These are phyloP conservation scores for Fusarium illudens DNA, from an alignment of 2,329 filamentous ascomycete species.

Conservation along the genomic window DNA sequence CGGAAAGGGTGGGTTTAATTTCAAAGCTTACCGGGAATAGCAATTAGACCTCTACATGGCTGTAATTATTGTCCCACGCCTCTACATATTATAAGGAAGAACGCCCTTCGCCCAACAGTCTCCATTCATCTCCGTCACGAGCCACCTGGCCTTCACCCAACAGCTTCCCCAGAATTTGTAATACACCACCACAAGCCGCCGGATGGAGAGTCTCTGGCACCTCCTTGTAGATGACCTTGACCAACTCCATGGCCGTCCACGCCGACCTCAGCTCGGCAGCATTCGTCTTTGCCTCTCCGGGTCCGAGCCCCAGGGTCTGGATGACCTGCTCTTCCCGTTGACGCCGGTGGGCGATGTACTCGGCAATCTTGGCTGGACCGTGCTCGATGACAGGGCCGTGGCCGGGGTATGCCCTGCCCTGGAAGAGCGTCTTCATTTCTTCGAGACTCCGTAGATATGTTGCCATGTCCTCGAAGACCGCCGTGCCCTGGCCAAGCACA, in stretches of 20 bases:
- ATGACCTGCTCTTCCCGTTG: conserved; percentile 83
- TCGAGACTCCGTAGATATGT: conserved; percentile 74
- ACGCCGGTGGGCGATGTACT: conserved; percentile 85
- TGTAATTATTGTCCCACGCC: neutral
- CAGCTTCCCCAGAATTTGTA: conserved; percentile 84
- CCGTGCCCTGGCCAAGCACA: conserved; percentile 85
- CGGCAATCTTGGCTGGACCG: conserved; percentile 73
- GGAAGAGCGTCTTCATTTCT: conserved; percentile 72
- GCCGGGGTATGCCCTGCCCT: conserved; percentile 81
- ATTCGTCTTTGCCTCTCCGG: conserved; percentile 46
- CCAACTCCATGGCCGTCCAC: conserved; percentile 81
- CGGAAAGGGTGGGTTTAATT: neutral
- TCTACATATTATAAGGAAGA: conserved; percentile 32
- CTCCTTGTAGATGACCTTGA: conserved; percentile 86
- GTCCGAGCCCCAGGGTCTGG: conserved; percentile 58
- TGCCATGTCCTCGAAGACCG: conserved; percentile 81
- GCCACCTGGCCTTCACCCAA: conserved; percentile 74
- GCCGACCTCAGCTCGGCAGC: conserved; percentile 42
- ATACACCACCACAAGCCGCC: conserved; percentile 78
- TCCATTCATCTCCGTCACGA: conserved; percentile 46
- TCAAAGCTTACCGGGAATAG: neutral
- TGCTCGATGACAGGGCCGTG: conserved; percentile 84
- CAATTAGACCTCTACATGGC: neutral
- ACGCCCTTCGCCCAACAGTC: conserved; percentile 34
- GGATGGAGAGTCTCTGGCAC: conserved; percentile 78